Conservation (phyloP, 176 grass and related monocot genomes). For the Tillandsia fasciculata region DNA sequence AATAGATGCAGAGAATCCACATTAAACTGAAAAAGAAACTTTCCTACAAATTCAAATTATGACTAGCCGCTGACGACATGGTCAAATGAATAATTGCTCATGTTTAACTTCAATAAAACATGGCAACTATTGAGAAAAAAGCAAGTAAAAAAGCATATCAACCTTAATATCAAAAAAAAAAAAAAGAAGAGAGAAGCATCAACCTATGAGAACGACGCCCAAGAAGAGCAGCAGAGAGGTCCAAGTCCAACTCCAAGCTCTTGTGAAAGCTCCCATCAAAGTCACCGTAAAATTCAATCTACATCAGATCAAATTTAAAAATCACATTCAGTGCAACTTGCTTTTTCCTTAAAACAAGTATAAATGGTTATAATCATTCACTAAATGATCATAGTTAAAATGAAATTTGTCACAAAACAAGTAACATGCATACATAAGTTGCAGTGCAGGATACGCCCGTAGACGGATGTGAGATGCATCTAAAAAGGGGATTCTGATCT, state of each 20-base stretch:
- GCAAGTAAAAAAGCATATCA: constrained; percentile 5
- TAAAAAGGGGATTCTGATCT: too few relatives aligned
- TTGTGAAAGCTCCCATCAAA: constrained; percentile 94
- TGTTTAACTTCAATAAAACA: constrained; percentile 2
- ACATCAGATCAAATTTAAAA: neutral
- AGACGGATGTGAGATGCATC: too few relatives aligned
- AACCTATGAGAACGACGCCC: constrained; percentile 85
- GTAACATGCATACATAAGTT: too few relatives aligned
- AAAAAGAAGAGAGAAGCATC: neutral
- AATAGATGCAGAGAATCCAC: neutral
- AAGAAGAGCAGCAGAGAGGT: constrained; percentile 93
- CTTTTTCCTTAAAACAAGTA: too few relatives aligned
- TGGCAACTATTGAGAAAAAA: neutral
- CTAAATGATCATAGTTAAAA: too few relatives aligned
- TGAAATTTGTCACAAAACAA: too few relatives aligned
- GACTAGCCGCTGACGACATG: neutral
- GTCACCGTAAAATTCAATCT: constrained; percentile 98
- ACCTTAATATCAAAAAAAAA: too few relatives aligned
- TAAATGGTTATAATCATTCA: too few relatives aligned
- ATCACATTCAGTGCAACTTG: too few relatives aligned
- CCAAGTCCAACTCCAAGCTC: constrained; percentile 83
- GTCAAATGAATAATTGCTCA: neutral
- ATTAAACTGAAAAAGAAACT: neutral
- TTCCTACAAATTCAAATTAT: neutral
- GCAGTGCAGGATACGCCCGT: too few relatives aligned